Base-by-base conservation (phyloP, 805 yeast genomes). In the Metschnikowia cubensis region DNA sequence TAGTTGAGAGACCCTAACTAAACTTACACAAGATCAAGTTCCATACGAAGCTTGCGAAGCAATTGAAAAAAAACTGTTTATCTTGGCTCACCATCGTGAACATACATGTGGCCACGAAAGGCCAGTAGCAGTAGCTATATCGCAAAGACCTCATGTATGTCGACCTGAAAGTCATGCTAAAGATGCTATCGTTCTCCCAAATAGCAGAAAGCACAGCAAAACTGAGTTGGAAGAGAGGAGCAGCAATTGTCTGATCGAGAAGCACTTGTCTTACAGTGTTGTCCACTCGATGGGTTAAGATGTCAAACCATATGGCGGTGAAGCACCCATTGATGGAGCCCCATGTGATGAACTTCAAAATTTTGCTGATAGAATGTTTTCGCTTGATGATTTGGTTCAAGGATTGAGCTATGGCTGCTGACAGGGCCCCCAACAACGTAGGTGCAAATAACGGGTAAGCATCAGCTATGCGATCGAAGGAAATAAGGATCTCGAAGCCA, bases 101-200 rank as follows among this genome's bases (percentile, higher is more conserved):
- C 51, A 79, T 71, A 36, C 75, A 52, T 7, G 76, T 64, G 13
- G 85, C 80, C 47, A 81, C 76, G 38, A 77, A 64, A 2, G 88
- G 87, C 85, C 87, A 83, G 46, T 75, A 73, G 59, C 80, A 65
- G 58, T 77, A 81, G 34, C 83, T 76, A 49, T 76, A 74, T 49
- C 75, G 76, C 51, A 83, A 62, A 7, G 83, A 71, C 41, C 72
- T 76, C 48, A 79, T 50, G 54, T 72, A 81, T 7, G 76, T 65
- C 15, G 59, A 33, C 22, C 39, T 52, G 14, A 52, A 38, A 21
- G 41, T 32, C 47, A 50, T 50, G 32, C 51, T 41, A 8, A 70
- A 54, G 50, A 67, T 66, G 60, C 73, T 42, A 60, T 57, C 52
- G 34, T 74, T 68, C 50, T 83, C 87, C 87, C 88, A 83, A 10